These are phyloP conservation scores for Fraxinus anomala DNA, from an alignment of 257 asterid genomes.

Conservation along the genomic window DNA sequence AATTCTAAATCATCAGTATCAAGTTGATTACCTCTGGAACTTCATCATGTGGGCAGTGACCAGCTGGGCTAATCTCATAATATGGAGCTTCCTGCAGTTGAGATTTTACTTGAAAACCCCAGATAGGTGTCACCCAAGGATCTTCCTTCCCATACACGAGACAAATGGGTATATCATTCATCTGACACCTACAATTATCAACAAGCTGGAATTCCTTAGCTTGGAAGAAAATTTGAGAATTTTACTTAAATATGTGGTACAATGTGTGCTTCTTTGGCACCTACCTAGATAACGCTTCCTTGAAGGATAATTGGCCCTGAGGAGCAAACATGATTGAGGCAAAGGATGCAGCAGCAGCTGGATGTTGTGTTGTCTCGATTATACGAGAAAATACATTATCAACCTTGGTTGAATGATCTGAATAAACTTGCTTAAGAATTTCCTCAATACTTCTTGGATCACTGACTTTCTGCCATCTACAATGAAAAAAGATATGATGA, in stretches of 20 bases:
- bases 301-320: slow-evolving; percentile 60
- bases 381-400: slow-evolving; percentile 77
- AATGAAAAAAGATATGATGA: slow-evolving; percentile 13
- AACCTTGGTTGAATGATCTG: slow-evolving; percentile 74
- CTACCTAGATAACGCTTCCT: slow-evolving; percentile 72
- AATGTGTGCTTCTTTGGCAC: slow-evolving; percentile 4
- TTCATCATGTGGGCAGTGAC: slow-evolving; percentile 99
- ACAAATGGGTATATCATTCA: slow-evolving; percentile 63
- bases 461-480: slow-evolving; percentile 90
- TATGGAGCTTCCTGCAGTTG: slow-evolving; percentile 79
- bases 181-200: slow-evolving; percentile 57
- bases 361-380: slow-evolving; percentile 76
- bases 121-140: slow-evolving; percentile 91
- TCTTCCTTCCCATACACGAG: slow-evolving; percentile 92
- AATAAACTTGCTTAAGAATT: slow-evolving; percentile 81
- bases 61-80: slow-evolving; percentile 92
- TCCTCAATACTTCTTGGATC: slow-evolving; percentile 81
- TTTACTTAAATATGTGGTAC: background rate
- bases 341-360: slow-evolving; percentile 93
- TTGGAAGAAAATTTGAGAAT: background rate
- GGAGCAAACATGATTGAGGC: slow-evolving; percentile 96
- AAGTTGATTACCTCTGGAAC: slow-evolving; percentile 78
- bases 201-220: slow-evolving; percentile 16
- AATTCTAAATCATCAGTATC: background rate
- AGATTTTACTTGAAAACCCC: slow-evolving; percentile 67